phyloP scores from a whole-genome alignment of 1,284 basidiomycete species.

The Coniferiporia sulphurascens region DNA sequence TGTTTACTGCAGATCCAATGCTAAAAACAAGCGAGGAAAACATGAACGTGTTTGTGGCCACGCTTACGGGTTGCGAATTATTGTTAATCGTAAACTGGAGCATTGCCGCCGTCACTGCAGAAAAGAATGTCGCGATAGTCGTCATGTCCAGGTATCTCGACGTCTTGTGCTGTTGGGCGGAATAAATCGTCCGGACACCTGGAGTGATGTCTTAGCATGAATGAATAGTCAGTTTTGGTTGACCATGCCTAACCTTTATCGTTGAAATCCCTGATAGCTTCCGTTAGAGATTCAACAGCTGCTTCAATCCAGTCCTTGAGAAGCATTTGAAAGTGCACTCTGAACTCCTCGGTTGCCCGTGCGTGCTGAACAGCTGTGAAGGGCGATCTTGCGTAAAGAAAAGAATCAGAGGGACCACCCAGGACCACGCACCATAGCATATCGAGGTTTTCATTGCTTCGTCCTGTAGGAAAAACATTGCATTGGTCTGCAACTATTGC shows the following conservation, averaged over 20 bases:
- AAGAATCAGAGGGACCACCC: neutral
- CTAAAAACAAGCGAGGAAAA: slow-evolving; percentile 11
- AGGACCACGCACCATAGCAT: neutral
- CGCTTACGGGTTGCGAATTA: neutral
- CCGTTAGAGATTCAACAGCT: neutral
- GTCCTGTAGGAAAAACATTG: neutral
- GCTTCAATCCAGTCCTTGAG: slow-evolving; percentile 1
- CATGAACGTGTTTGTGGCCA: slow-evolving; percentile 7
- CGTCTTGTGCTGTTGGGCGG: neutral
- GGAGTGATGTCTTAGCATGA: neutral
- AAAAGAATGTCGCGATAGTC: slow-evolving; percentile 9
- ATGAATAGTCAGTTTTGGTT: neutral
- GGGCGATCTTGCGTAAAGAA: neutral
- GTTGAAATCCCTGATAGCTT: neutral
- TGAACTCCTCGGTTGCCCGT: neutral
- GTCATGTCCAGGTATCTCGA: slow-evolving; percentile 11
- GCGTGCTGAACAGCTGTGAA: neutral
- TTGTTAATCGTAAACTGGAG: neutral
- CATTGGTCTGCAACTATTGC: neutral
- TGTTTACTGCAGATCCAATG: slow-evolving; percentile 10
- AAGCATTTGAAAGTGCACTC: neutral
- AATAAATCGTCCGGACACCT: slow-evolving; percentile 10
- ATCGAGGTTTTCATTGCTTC: neutral
- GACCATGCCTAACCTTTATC: slow-evolving; percentile 6
- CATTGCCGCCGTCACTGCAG: slow-evolving; percentile 3